These are phyloP conservation scores for Silybum marianum DNA, from an alignment of 129 eudicot species.

Conservation along the genomic window DNA sequence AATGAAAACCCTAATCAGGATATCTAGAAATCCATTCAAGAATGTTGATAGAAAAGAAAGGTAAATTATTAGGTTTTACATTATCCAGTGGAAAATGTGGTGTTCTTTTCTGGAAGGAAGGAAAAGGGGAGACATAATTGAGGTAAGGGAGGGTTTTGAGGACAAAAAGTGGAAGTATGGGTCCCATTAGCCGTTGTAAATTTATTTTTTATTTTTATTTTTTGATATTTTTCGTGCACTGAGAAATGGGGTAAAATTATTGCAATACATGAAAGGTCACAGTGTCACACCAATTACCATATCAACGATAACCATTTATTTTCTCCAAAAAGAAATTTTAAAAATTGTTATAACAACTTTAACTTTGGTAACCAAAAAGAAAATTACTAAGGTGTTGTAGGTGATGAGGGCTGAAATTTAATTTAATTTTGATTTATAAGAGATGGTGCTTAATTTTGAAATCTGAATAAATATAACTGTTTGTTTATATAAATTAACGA, in stretches of 20 bases:
- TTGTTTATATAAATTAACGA: too few species aligned
- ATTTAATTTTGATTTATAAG: too few species aligned
- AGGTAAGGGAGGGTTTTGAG: constrained; percentile 32
- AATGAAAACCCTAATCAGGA: constrained; percentile 6
- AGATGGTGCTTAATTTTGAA: too few species aligned
- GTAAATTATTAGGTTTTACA: constrained; percentile 9
- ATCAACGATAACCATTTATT: too few species aligned
- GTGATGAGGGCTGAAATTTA: too few species aligned
- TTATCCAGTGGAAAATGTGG: constrained; percentile 29
- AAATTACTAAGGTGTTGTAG: too few species aligned
- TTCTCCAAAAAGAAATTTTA: too few species aligned
- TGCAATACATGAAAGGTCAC: too few species aligned
- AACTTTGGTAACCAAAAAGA: too few species aligned
- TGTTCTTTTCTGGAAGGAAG: constrained; percentile 2
- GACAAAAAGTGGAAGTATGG: constrained; percentile 33
- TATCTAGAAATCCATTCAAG: background rate
- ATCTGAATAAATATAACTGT: too few species aligned
- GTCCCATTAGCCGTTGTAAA: constrained; percentile 52
- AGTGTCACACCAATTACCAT: too few species aligned
- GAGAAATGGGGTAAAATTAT: constrained; percentile 21
- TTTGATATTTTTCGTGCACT: constrained; percentile 14
- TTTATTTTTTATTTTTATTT: constrained; percentile 4
- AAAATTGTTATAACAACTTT: too few species aligned
- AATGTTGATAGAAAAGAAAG: background rate
- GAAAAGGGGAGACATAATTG: constrained; percentile 34